Conservation (phyloP, 2,329 filamentous ascomycete genomes). For the Colletotrichum simmondsii region DNA sequence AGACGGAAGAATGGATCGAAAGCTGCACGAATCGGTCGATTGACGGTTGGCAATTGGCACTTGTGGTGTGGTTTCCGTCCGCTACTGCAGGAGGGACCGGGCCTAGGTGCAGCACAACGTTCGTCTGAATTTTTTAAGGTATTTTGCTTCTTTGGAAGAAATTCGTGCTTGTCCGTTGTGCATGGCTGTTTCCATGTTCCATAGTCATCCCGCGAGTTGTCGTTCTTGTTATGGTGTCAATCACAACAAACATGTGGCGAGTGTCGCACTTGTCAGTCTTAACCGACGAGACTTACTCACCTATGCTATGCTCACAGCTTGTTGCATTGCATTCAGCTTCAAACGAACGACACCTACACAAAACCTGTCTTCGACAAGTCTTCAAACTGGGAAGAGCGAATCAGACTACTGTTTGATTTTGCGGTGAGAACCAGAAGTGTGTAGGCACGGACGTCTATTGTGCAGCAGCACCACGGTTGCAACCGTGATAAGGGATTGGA, state of each 20-base stretch:
- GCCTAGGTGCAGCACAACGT: conserved; percentile 26
- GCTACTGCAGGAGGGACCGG: conserved; percentile 28
- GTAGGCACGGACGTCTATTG: conserved; percentile 7
- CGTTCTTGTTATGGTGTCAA: neutral
- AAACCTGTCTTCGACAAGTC: conserved; percentile 5
- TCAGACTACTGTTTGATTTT: conserved; percentile 5
- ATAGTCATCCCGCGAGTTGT: neutral
- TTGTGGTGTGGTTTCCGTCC: conserved; percentile 18
- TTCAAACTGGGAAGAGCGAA: neutral
- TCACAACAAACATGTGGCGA: neutral
- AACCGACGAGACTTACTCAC: neutral
- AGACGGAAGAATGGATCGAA: conserved; percentile 1
- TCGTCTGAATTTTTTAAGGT: conserved; percentile 22
- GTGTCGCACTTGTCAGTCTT: neutral
- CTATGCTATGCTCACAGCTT: neutral
- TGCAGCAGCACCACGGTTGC: conserved; percentile 13
- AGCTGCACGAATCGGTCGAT: conserved; percentile 15
- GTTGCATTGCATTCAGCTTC: neutral
- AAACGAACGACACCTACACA: neutral
- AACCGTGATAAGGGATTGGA: conserved; percentile 25
- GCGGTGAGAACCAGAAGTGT: conserved; percentile 7
- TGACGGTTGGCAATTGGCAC: conserved; percentile 1
- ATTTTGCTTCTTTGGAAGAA: neutral
- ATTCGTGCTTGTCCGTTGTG: neutral
- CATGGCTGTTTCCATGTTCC: neutral